These are phyloP conservation scores for Russula ochroleuca DNA, from an alignment of 768 basidiomycete genomes.

Conservation along the genomic window DNA sequence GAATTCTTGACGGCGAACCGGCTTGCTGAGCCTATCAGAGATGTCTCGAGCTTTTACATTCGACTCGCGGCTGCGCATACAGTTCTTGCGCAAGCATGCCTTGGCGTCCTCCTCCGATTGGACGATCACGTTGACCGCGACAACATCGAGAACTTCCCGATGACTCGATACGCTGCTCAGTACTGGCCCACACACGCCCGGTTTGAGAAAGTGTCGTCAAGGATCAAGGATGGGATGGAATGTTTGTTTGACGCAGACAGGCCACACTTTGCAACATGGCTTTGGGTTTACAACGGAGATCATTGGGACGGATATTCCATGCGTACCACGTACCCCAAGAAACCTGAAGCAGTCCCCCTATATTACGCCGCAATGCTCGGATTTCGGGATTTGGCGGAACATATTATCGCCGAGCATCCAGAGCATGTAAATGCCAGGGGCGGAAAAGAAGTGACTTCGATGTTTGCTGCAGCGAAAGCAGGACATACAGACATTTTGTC, in stretches of 20 bases:
- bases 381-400: not conserved
- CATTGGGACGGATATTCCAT: not conserved
- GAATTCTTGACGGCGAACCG: not conserved
- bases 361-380: constrained; percentile 1
- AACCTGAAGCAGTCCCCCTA: not conserved
- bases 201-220: not conserved
- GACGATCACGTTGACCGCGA: not conserved
- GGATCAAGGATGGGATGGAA: not conserved
- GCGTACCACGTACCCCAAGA: not conserved
- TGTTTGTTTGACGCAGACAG: constrained; percentile 2
- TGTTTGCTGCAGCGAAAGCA: not conserved
- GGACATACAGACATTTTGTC: not conserved
- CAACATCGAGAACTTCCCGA: not conserved
- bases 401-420: not conserved
- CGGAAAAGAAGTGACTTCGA: not conserved
- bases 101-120: not conserved
- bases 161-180: not conserved
- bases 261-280: constrained; percentile 2
- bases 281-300: constrained; percentile 1
- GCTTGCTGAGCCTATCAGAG: not conserved
- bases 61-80: not conserved
- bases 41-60: not conserved
- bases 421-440: not conserved
- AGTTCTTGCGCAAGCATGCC: not conserved
- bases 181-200: constrained; percentile 1